Evolutionary conservation across 2,329 filamentous ascomycete genomes (phyloP), one percentile per base, ranked within the genome.

Genomic region (Apiospora rasikravindrae): DNA sequence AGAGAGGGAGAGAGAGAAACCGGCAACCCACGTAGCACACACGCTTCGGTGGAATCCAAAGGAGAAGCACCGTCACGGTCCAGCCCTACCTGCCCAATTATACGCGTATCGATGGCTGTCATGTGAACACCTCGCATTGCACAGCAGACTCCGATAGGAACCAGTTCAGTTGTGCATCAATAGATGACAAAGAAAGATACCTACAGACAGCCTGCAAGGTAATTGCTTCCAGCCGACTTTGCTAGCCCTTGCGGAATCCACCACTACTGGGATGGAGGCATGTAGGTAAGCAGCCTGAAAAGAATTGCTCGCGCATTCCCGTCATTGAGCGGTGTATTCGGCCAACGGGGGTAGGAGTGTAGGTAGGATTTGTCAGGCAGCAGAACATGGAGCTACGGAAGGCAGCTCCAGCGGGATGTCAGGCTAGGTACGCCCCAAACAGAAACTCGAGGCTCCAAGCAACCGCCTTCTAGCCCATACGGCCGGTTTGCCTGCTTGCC

Each of bases 81-180:
- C 57, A 24, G 33, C 57, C 53, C 53, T 61, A 61, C 53, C 19
- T 64, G 53, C 53, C 57, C 57, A 64, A 40, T 64, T 40, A 64
- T n/a, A 40, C 33, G 51, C 26, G 57, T 13, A 64, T n/a, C 22
- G 57, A 64, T n/a, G 57, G 33, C 57, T 64, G 33, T 64, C 57
- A 64, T 64, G 57, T 64, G 57, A 64, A 40, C 33, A 10, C 22
- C 22, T 64, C 33, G 19, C 57, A 64, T n/a, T 24, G 57, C 33
- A 40, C 57, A 40, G 11, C 57, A 64, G 29, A 4, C 13, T 24
- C 57, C 33, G 57, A 64, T 40, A 40, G 29, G 33, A 40, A 61
- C 19, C 53, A 37, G 49, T 53, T 24, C 51, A 29, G 22, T 37
- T n/a, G 57, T 64, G 57, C 29, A 64, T n/a, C n/a, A n/a, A n/a